Evolutionary conservation across 2,329 filamentous ascomycete genomes (phyloP), one percentile per base, ranked within the genome.

Genomic region (Penicillium oxalicum): DNA sequence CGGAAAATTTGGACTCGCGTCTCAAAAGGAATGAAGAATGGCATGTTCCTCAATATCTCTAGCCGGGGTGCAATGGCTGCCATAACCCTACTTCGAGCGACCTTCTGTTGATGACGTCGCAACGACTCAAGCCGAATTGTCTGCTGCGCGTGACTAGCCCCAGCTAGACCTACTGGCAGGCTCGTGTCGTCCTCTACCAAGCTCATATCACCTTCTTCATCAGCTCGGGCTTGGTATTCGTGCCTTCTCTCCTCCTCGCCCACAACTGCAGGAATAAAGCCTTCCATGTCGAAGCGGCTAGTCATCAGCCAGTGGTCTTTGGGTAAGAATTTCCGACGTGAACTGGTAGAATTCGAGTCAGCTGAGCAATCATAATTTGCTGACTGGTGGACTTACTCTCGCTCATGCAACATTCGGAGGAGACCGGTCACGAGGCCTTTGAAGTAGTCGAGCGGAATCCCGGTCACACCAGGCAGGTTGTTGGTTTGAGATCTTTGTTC

Each of bases 301-400:
- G 87, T 93, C 91, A 97, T 97, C 33, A 97, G 76, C 93, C 93
- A 98, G 66, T 95, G 91, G 42, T 83, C 80, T n/a, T 77, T 71
- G 1, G 89, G 86, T 24, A 97, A 71, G 63, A 97, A 97, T 28
- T 80, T 83, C 24, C 91, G 82, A 51, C 93, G 79, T 6, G 93
- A 98, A 67, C 72, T 74, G 48, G 13, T 18, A 40, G 37, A 11
- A n/a, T 5, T 43, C 48, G 33, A 24, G 28, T 52, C 25, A 32
- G 40, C 9, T 40, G 29, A 11, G n/a, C 5, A 32, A 29, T 18
- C 9, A 33, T 12, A 5, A 4, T 9, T 7, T n/a, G 5, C 11
- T 11, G 40, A 9, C 40, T 18, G 28, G 28, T 8, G 4, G 9
- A 49, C 70, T 62, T 67, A 74, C 72, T 97, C 91, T 66, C 91